Conservation (phyloP, 1,284 basidiomycete species). For the Peniophora sp. region DNA sequence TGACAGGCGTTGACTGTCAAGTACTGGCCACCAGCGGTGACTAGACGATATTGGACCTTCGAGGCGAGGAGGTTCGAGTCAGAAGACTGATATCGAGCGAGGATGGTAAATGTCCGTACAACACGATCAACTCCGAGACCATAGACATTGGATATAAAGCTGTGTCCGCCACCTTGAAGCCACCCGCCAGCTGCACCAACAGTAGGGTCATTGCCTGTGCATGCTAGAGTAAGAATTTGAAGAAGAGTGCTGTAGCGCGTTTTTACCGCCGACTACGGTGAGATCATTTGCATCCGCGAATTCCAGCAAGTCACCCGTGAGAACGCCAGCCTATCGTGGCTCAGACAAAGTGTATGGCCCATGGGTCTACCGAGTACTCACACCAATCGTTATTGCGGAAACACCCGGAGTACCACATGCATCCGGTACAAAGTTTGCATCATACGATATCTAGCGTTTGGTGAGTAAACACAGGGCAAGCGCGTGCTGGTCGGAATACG, state of each 20-base stretch:
- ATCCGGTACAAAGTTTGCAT: conserved; percentile 3
- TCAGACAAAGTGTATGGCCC: too few relatives aligned
- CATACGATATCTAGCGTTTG: conserved; percentile 5
- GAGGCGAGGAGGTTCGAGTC: background rate
- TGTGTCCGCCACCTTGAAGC: conserved; percentile 18
- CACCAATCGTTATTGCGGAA: too few relatives aligned
- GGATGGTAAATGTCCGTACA: too few relatives aligned
- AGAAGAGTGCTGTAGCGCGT: background rate
- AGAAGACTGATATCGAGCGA: background rate
- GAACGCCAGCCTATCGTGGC: conserved; percentile 27
- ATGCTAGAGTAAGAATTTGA: background rate
- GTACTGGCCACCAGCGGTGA: conserved; percentile 23
- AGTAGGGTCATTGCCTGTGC: conserved; percentile 11
- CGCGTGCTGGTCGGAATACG: too few relatives aligned
- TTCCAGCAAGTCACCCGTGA: conserved; percentile 28
- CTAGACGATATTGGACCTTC: conserved; percentile 17
- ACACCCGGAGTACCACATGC: conserved; percentile 1
- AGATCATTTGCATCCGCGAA: conserved; percentile 23
- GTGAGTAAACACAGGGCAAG: background rate
- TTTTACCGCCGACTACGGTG: conserved; percentile 20
- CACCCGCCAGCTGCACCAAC: conserved; percentile 21
- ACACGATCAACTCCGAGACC: conserved; percentile 19
- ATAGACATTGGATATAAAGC: conserved; percentile 13
- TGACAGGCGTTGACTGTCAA: conserved; percentile 25
- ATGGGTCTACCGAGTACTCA: too few relatives aligned